Percentiles rank a stretch among this genome's conserved stretches.
These are phyloP conservation scores for Pisolithus tinctorius DNA, from an alignment of 768 basidiomycete species.

Conservation along the genomic window DNA sequence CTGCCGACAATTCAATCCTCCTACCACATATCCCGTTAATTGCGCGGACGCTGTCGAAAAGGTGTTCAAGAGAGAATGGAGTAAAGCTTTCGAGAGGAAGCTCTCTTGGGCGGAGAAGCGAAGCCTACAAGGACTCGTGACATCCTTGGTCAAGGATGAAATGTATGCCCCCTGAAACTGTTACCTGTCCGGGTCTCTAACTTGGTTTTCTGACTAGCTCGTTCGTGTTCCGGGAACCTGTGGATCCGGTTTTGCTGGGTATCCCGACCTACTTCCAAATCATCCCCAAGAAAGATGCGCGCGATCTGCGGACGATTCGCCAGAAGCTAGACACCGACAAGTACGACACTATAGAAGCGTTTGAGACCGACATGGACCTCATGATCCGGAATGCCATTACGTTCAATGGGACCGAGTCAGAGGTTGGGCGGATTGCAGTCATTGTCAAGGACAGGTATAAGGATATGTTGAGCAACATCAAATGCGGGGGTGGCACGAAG, in stretches of 20 bases:
- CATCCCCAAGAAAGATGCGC: conserved; percentile 77
- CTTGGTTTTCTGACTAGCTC: conserved; percentile 35
- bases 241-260: conserved; percentile 77
- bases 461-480: conserved; percentile 44
- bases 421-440: conserved; percentile 63
- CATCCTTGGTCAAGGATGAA: conserved; percentile 59
- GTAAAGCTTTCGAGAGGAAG: conserved; percentile 64
- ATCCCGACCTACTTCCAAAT: conserved; percentile 88
- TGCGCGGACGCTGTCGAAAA: conserved; percentile 73
- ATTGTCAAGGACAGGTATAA: conserved; percentile 44
- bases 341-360: conserved; percentile 69
- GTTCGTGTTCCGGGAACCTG: conserved; percentile 75
- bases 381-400: conserved; percentile 86
- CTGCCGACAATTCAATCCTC: conserved; percentile 89
- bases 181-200: neutral
- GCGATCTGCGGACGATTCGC: conserved; percentile 80
- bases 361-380: conserved; percentile 79
- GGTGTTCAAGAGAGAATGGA: conserved; percentile 82
- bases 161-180: conserved; percentile 37
- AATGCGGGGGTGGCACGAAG: conserved; percentile 42
- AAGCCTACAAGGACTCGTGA: conserved; percentile 63
- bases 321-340: conserved; percentile 76
- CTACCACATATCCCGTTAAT: conserved; percentile 62
- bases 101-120: conserved; percentile 77
- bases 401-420: conserved; percentile 81